A percentile compares a stretch with the other conserved stretches of the same genome.
Conservation (phyloP, 2,329 filamentous ascomycete genomes). For the Blumeria graminis region DNA sequence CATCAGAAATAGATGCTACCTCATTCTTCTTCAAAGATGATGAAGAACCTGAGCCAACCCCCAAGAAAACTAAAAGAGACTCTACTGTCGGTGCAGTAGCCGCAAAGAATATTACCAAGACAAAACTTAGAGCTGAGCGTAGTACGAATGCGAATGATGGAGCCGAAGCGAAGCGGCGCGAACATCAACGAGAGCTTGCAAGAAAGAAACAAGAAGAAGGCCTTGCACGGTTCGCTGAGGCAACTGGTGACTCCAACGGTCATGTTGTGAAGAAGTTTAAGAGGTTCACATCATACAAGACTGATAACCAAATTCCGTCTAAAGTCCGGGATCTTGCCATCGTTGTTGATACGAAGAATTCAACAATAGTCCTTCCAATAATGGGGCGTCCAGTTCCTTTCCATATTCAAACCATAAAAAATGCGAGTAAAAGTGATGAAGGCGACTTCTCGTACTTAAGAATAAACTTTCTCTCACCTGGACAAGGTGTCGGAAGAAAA, state of each 20-base stretch:
- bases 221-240: slow-evolving; percentile 62
- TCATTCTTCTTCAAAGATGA: slow-evolving; percentile 99
- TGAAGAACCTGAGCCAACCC: slow-evolving; percentile 60
- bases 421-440: slow-evolving; percentile 92
- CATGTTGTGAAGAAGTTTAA: slow-evolving; percentile 97
- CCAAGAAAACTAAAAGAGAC: slow-evolving; percentile 81
- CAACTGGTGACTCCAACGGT: slow-evolving; percentile 63
- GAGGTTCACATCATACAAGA: slow-evolving; percentile 95
- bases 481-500: slow-evolving; percentile 88
- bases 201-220: slow-evolving; percentile 78
- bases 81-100: slow-evolving; percentile 65
- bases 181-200: slow-evolving; percentile 80
- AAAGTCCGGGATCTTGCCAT: slow-evolving; percentile 71
- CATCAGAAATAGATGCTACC: slow-evolving; percentile 75
- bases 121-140: slow-evolving; percentile 73
- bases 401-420: slow-evolving; percentile 97
- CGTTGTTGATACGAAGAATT: slow-evolving; percentile 73
- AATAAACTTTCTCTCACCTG: slow-evolving; percentile 92
- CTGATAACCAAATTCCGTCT: slow-evolving; percentile 75
- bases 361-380: slow-evolving; percentile 77
- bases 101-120: slow-evolving; percentile 86
- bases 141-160: slow-evolving; percentile 76
- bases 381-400: slow-evolving; percentile 96
- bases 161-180: slow-evolving; percentile 61
- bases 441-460: slow-evolving; percentile 82